These are phyloP conservation scores for Magnusiomyces tetraspermus DNA, from an alignment of 1,139 yeast genomes.

Conservation along the genomic window DNA sequence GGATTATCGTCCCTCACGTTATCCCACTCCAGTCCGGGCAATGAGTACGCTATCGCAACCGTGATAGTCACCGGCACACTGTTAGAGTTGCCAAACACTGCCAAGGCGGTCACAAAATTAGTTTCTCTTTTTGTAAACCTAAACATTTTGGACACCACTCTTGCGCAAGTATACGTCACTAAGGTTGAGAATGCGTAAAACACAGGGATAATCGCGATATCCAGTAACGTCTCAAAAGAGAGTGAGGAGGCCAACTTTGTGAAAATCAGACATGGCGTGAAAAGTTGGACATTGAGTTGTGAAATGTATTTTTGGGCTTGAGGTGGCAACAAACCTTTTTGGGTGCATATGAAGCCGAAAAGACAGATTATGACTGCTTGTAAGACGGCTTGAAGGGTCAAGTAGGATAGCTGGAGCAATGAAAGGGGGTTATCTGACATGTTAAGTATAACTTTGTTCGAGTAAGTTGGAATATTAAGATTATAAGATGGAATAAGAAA, in stretches of 20 bases:
- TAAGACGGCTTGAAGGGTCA: slow-evolving; percentile 69
- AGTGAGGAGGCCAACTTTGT: slow-evolving; percentile 69
- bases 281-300: slow-evolving; percentile 62
- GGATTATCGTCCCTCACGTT: slow-evolving; percentile 54
- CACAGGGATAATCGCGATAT: slow-evolving; percentile 64
- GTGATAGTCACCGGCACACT: slow-evolving; percentile 55
- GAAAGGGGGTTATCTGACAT: slow-evolving; percentile 31
- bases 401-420: slow-evolving; percentile 46
- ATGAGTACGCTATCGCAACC: slow-evolving; percentile 57
- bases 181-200: slow-evolving; percentile 56
- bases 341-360: slow-evolving; percentile 64
- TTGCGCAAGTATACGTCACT: slow-evolving; percentile 50
- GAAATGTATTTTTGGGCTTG: slow-evolving; percentile 59
- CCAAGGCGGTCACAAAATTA: slow-evolving; percentile 81
- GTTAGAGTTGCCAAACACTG: slow-evolving; percentile 77
- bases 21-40: slow-evolving; percentile 69
- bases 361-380: slow-evolving; percentile 67
- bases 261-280: slow-evolving; percentile 79
- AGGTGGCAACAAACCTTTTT: slow-evolving; percentile 47
- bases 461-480: too few species aligned
- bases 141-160: slow-evolving; percentile 40
- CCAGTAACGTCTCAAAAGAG: slow-evolving; percentile 55
- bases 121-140: slow-evolving; percentile 53
- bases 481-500: too few species aligned
- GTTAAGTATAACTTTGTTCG: too few species aligned